Evolutionary conservation across 2,329 filamentous ascomycete species (phyloP), one percentile per base, ranked within the genome.

Genomic region (Cordyceps tenuipes): DNA sequence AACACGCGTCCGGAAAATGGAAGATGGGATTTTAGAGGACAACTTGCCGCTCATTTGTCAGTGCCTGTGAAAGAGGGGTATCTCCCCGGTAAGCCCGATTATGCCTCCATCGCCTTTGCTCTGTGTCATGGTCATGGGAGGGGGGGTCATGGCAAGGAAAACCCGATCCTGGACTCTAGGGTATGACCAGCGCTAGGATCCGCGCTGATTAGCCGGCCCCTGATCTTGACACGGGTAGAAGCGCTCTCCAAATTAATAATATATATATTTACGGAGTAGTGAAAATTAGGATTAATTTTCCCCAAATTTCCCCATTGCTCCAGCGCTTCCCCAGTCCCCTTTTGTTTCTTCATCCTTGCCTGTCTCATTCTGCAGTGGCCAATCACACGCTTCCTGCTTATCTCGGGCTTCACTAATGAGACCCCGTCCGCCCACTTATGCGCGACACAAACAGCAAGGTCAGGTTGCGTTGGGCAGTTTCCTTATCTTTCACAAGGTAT

Each of bases 341-440:
- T 41, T 23, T 23, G 23, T 23, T 23, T 23, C 23, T 23, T 12
- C 12, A 36, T 36, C 52, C 0, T n/a, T 3, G 7, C 17, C 19
- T 13, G 19, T 36, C 34, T 36, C 36, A 44, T 58, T 58, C 51
- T 23, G 47, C 36, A n/a, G 19, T 7, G 13, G 51, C 56, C 56
- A 58, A 58, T 58, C 56, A 58, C 36, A 51, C 56, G 36, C 46
- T 50, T 15, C 26, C 51, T 43, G 23, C 56, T 58, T 58, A 58
- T 58, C 56, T 58, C 36, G 21, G 36, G 47, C 8, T 39, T 58
- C 56, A 23, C 56, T 51, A 51, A 47, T 12, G 15, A 43, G 47
- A 51, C 56, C 56, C 55, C 56, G 46, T 58, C 56, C 36, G 39
- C 56, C 56, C 56, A 58, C 56, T 58, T 51, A 50, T 58, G 56